Conservation (phyloP, 2,329 filamentous ascomycete genomes). For the Arachnopeziza araneosa region DNA sequence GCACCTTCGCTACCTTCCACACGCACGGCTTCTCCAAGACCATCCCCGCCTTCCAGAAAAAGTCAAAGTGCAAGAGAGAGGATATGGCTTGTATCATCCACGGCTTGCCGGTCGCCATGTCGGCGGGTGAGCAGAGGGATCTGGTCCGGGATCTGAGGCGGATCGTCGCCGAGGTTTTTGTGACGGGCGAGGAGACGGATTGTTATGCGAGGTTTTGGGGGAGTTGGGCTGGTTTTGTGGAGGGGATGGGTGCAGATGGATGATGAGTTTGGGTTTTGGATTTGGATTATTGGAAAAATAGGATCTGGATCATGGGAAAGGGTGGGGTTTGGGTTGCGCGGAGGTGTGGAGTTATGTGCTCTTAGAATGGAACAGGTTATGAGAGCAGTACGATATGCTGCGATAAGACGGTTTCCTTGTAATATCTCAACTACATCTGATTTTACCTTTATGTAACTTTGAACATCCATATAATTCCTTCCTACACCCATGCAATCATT, state of each 20-base stretch:
- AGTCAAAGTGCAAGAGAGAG: constrained; percentile 27
- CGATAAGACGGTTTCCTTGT: too few relatives aligned
- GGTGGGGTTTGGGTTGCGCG: too few relatives aligned
- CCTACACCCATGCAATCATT: too few relatives aligned
- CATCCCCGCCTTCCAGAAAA: constrained; percentile 25
- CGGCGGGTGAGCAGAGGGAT: constrained; percentile 18
- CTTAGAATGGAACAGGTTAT: too few relatives aligned
- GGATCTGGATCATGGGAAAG: too few relatives aligned
- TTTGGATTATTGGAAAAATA: too few relatives aligned
- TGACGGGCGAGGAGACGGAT: constrained; percentile 34
- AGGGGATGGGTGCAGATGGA: constrained; percentile 1
- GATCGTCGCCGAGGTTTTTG: constrained; percentile 35
- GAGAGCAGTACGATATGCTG: too few relatives aligned
- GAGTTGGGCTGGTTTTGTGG: constrained; percentile 34
- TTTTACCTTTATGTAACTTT: too few relatives aligned
- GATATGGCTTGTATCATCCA: constrained; percentile 35
- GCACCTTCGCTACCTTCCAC: constrained; percentile 34
- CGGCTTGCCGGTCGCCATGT: constrained; percentile 29
- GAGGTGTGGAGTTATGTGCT: too few relatives aligned
- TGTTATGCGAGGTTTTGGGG: constrained; percentile 37
- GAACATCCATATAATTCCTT: too few relatives aligned
- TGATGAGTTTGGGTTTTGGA: too few relatives aligned
- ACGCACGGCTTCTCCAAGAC: constrained; percentile 29
- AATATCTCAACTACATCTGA: too few relatives aligned
- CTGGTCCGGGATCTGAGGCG: constrained; percentile 32